Percentiles rank a stretch among this genome's conserved stretches.
phyloP scores from a whole-genome alignment of 2,329 filamentous ascomycete genomes.

The Alternaria solani region DNA sequence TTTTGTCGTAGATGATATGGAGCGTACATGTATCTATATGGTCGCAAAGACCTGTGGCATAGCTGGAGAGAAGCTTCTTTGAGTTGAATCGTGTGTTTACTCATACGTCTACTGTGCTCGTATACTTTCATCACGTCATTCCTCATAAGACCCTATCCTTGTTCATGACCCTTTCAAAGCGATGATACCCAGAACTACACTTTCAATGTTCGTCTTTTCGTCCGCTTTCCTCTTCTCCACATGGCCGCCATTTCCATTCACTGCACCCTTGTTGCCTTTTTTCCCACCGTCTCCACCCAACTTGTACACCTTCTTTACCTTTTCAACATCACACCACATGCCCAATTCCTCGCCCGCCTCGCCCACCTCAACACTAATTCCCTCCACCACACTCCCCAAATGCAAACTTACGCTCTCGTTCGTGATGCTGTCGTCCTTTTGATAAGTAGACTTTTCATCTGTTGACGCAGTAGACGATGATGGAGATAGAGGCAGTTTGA shows the following conservation, averaged over 20 bases:
- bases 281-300: conserved; percentile 65
- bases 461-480: not conserved
- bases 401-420: conserved; percentile 37
- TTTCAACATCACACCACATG: conserved; percentile 56
- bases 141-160: not conserved
- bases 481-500: conserved; percentile 71
- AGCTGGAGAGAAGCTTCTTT: conserved; percentile 36
- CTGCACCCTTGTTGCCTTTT: conserved; percentile 42
- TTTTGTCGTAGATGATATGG: conserved; percentile 22
- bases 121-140: not conserved
- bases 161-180: conserved; percentile 71
- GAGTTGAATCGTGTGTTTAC: conserved; percentile 8
- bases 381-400: conserved; percentile 37
- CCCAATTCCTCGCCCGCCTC: conserved; percentile 60
- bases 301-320: conserved; percentile 87
- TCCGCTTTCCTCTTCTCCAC: conserved; percentile 52
- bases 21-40: conserved; percentile 39
- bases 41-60: conserved; percentile 44
- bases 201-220: conserved; percentile 68
- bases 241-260: conserved; percentile 17
- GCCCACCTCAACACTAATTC: conserved; percentile 31
- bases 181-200: conserved; percentile 77
- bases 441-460: not conserved
- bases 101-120: not conserved
- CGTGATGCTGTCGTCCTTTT: conserved; percentile 22